phyloP scores from a whole-genome alignment of 2,329 filamentous ascomycete genomes.

The Herpotrichia juniperi region DNA sequence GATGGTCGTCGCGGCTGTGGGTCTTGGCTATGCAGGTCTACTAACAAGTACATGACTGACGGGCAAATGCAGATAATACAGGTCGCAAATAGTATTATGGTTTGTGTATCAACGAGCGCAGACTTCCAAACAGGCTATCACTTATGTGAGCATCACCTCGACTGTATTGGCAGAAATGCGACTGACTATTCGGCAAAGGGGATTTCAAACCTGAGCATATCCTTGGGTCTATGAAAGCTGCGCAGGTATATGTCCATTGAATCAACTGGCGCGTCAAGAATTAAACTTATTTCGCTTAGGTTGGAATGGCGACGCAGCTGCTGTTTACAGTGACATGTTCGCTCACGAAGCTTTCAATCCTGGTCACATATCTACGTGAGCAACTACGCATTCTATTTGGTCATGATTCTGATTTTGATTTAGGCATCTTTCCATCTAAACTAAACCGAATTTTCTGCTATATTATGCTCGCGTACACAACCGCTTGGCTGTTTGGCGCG shows the following conservation, averaged over 20 bases:
- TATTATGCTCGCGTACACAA: constrained; percentile 28
- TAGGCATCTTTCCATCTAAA: neutral
- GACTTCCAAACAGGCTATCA: neutral
- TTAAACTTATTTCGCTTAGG: neutral
- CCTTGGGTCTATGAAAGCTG: neutral
- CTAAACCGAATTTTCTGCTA: constrained; percentile 29
- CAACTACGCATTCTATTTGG: neutral
- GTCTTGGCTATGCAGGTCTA: neutral
- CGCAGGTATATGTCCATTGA: neutral
- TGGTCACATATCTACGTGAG: neutral
- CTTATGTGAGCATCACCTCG: neutral
- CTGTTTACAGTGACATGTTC: neutral
- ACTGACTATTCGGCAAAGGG: neutral
- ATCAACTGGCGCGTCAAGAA: neutral
- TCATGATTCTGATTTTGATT: neutral
- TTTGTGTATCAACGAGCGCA: neutral
- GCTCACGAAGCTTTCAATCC: neutral
- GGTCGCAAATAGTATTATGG: neutral
- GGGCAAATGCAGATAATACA: neutral
- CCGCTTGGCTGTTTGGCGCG: constrained; percentile 21
- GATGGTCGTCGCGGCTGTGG: neutral
- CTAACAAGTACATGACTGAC: neutral
- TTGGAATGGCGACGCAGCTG: neutral
- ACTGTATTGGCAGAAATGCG: neutral
- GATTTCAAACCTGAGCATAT: neutral